Conservation (phyloP, 768 basidiomycete genomes). For the Boletus tomentosulus region DNA sequence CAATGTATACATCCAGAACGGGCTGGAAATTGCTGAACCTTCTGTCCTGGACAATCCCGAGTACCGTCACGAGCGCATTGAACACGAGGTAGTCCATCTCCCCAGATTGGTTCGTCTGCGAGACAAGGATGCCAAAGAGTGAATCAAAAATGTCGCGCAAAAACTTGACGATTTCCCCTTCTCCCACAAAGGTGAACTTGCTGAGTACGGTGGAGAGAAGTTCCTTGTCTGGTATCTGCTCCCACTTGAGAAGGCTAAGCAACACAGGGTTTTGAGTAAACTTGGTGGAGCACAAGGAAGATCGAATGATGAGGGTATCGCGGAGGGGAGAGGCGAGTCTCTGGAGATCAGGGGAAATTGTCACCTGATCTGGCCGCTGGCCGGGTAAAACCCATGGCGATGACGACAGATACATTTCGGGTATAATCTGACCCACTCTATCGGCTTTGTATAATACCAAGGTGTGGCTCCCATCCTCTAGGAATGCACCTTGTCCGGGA, state of each 20-base stretch:
- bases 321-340: conserved; percentile 64
- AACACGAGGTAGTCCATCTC: conserved; percentile 87
- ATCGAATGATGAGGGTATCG: conserved; percentile 78
- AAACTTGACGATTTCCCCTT: conserved; percentile 94
- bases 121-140: conserved; percentile 84
- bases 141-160: conserved; percentile 88
- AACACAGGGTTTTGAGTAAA: conserved; percentile 89
- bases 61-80: conserved; percentile 84
- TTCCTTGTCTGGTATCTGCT: conserved; percentile 59
- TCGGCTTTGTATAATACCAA: conserved; percentile 84
- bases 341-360: conserved; percentile 55
- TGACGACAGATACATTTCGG: conserved; percentile 69
- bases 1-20: conserved; percentile 91
- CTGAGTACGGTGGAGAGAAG: conserved; percentile 66
- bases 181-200: conserved; percentile 88
- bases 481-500: conserved; percentile 67
- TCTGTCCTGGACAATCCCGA: conserved; percentile 90
- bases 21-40: conserved; percentile 94
- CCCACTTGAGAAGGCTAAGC: conserved; percentile 78
- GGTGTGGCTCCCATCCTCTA: conserved; percentile 87
- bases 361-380: conserved; percentile 57
- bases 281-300: conserved; percentile 87
- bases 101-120: conserved; percentile 64
- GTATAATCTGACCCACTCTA: conserved; percentile 53
- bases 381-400: conserved; percentile 57